A percentile compares a stretch with the other conserved stretches of the same genome.
Evolutionary conservation across 805 yeast species (phyloP).

Genomic region (Lipomyces chichibuensis): DNA sequence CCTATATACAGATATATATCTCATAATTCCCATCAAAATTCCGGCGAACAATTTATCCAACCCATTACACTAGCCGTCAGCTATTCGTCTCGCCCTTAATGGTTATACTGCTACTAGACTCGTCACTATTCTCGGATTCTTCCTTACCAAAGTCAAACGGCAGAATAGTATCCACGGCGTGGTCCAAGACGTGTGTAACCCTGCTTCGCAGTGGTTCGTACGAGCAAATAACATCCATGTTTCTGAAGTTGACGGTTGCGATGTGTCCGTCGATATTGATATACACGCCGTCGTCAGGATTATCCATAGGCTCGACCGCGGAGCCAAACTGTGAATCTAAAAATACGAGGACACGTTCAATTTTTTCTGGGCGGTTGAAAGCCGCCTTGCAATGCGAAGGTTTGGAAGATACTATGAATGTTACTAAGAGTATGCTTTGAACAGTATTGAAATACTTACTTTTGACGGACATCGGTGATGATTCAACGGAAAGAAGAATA

Average conservation of each 20-base stretch:
- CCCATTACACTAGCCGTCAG: neutral
- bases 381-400: slow-evolving; percentile 38
- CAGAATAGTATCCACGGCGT: slow-evolving; percentile 81
- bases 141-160: slow-evolving; percentile 49
- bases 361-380: slow-evolving; percentile 35
- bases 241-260: slow-evolving; percentile 68
- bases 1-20: neutral
- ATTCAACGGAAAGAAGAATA: slow-evolving; percentile 85
- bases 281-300: slow-evolving; percentile 50
- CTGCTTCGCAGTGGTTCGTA: slow-evolving; percentile 79
- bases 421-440: neutral
- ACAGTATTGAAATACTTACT: slow-evolving; percentile 9
- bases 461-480: slow-evolving; percentile 93
- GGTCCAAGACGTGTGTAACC: slow-evolving; percentile 73
- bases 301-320: slow-evolving; percentile 46
- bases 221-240: slow-evolving; percentile 69
- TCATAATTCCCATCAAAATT: neutral
- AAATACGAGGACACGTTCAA: slow-evolving; percentile 59
- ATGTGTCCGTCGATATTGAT: slow-evolving; percentile 74
- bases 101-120: neutral
- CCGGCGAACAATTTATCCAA: neutral
- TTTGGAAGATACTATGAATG: slow-evolving; percentile 19
- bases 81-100: neutral
- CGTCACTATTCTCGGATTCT: neutral
- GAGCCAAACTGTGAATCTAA: slow-evolving; percentile 89